Base-by-base conservation (phyloP, 345 rosid species). In the Erysimum cheiranthoides region DNA sequence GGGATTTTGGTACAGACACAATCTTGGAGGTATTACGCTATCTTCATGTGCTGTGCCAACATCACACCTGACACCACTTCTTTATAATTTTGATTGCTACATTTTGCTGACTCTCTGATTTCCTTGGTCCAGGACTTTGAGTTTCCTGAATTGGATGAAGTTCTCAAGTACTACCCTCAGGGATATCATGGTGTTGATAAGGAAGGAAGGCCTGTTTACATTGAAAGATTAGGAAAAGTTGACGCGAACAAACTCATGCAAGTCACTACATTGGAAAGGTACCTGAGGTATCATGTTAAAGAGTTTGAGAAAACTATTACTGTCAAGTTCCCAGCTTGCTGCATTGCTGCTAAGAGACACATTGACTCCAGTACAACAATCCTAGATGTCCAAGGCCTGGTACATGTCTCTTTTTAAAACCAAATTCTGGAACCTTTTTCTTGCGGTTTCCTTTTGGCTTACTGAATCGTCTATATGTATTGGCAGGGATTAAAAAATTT, bases 311-410 rank as follows among this genome's bases (percentile, higher is more conserved):
- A 84, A 75, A 85, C 92, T 78, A 79, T 95, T 63, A 70, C 83
- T 2, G 39, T 84, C 68, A 92, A 89, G 84, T 92, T 90, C 75
- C 97, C 96, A 3, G 92, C 97, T 75, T 92, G 97, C 75, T 86
- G 91, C 43, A 77, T 90, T 78, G 89, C 97, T 72, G 87, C 96
- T 51, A 87, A 90, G 85, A 86, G 96, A 79, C 90, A 85, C 70
- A 82, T 95, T 40, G 97, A 90, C 76, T 85, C 93, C 45, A 86
- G 85, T 80, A 94, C 96, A 40, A 85, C 98, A 6, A 89, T 94
- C 71, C 82, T 94, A 42, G 97, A 95, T 76, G 97, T 95, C 73
- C 90, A 95, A 67, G 99, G 93, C 59, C 87, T 92, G 96, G 98
- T 94, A 81, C 78, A 85, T 74, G 50, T 12, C 17, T 25, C 54